phyloP scores from a whole-genome alignment of 2,329 filamentous ascomycete species.

The Fusarium succisae region DNA sequence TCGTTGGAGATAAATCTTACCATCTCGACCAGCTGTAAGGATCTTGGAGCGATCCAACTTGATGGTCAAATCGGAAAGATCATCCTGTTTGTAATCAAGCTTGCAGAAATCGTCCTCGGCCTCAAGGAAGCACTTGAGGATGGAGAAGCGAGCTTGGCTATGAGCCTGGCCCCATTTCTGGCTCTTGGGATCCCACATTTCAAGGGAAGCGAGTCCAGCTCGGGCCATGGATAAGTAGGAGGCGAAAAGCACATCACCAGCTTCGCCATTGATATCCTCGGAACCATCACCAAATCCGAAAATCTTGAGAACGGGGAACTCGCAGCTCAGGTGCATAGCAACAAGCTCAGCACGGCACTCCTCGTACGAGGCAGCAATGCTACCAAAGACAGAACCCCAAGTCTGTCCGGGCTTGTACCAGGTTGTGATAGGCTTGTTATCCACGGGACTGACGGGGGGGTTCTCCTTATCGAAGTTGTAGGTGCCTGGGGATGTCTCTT shows the following conservation, averaged over 20 bases:
- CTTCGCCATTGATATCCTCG: constrained; percentile 75
- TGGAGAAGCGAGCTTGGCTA: constrained; percentile 90
- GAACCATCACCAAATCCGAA: constrained; percentile 89
- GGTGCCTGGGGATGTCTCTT: constrained; percentile 82
- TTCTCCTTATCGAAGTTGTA: constrained; percentile 90
- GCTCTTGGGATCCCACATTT: constrained; percentile 93
- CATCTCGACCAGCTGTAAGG: constrained; percentile 79
- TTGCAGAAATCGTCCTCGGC: constrained; percentile 89
- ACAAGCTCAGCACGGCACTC: constrained; percentile 95
- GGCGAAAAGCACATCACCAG: constrained; percentile 87
- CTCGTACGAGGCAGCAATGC: constrained; percentile 88
- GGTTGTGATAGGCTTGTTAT: constrained; percentile 75
- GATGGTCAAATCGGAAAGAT: constrained; percentile 84
- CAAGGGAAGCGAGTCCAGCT: constrained; percentile 86
- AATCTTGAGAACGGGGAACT: constrained; percentile 87
- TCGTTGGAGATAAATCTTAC: constrained; percentile 45
- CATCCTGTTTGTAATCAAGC: constrained; percentile 76
- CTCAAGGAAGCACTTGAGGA: constrained; percentile 84
- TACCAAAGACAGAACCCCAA: constrained; percentile 91
- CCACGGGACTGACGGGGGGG: constrained; percentile 83
- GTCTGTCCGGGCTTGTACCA: constrained; percentile 97
- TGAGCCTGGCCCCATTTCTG: constrained; percentile 94
- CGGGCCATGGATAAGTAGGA: constrained; percentile 94
- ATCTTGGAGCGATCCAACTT: constrained; percentile 88
- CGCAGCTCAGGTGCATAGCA: constrained; percentile 89